A percentile compares a stretch with the other conserved stretches of the same genome.
These are phyloP conservation scores for Plasmodium relictum DNA, from an alignment of 169 alveolate genomes.

Conservation along the genomic window DNA sequence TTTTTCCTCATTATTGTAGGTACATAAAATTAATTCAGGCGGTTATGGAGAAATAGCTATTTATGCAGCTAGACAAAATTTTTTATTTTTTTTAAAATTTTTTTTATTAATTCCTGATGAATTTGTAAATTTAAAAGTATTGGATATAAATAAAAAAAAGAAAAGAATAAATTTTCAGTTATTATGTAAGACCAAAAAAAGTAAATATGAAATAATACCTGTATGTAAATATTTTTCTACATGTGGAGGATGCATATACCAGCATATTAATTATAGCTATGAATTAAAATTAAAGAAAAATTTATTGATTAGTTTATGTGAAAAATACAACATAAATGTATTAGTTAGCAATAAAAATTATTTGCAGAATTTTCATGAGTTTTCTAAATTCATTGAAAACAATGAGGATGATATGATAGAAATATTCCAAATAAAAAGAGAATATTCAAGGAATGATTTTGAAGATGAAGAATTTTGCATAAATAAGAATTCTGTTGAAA, in stretches of 20 bases:
- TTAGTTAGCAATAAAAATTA: constrained; percentile 42
- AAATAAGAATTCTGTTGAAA: neutral
- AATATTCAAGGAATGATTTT: constrained; percentile 16
- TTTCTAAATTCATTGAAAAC: neutral
- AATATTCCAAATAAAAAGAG: constrained; percentile 50
- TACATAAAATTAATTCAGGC: constrained; percentile 44
- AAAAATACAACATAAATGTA: constrained; percentile 49
- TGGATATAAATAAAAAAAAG: constrained; percentile 64
- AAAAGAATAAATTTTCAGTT: constrained; percentile 56
- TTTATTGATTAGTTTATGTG: constrained; percentile 43
- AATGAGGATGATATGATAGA: constrained; percentile 25
- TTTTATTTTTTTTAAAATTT: constrained; percentile 49
- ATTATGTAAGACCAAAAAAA: constrained; percentile 67
- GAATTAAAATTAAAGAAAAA: constrained; percentile 47
- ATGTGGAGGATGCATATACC: constrained; percentile 75
- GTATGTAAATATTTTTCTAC: constrained; percentile 62
- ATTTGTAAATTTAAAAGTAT: constrained; percentile 65
- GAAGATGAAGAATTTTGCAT: constrained; percentile 3
- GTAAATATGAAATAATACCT: constrained; percentile 69
- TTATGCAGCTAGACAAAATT: constrained; percentile 43
- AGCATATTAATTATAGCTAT: constrained; percentile 63
- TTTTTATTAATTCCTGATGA: constrained; percentile 74
- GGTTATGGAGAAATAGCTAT: constrained; percentile 75
- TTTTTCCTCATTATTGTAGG: constrained; percentile 8
- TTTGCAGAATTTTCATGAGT: constrained; percentile 47